Percentiles rank a stretch among this genome's conserved stretches.
Evolutionary conservation across 2,329 filamentous ascomycete genomes (phyloP).

Genomic region (Monilinia aucupariae): DNA sequence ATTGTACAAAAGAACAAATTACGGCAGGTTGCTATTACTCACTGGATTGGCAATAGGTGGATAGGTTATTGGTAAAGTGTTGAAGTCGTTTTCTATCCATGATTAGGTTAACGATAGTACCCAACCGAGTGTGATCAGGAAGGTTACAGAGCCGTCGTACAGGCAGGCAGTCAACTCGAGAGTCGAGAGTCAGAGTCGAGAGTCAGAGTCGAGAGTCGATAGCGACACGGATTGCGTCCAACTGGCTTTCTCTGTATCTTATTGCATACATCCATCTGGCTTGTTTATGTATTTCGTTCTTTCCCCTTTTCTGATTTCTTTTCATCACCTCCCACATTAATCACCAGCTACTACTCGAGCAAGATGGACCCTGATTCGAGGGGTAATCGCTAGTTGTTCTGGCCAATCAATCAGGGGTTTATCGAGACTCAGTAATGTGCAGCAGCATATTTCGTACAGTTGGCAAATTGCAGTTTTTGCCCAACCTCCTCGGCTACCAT

Average conservation of each 20-base stretch:
- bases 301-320: slow-evolving; percentile 4
- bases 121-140: neutral
- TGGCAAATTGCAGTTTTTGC: slow-evolving; percentile 12
- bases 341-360: neutral
- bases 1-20: neutral
- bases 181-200: neutral
- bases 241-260: neutral
- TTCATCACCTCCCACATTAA: neutral
- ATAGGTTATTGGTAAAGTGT: slow-evolving; percentile 7
- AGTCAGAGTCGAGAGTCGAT: too few species aligned
- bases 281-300: neutral
- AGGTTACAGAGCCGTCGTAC: neutral
- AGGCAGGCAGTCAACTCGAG: neutral
- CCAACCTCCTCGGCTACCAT: slow-evolving; percentile 7
- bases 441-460: slow-evolving; percentile 16
- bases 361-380: slow-evolving; percentile 17
- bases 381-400: slow-evolving; percentile 11
- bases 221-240: neutral
- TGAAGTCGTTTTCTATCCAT: neutral
- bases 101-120: neutral
- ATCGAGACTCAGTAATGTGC: slow-evolving; percentile 5
- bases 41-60: neutral
- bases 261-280: neutral
- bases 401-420: slow-evolving; percentile 5
- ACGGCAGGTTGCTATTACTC: neutral